Conservation (phyloP, 2,329 filamentous ascomycete species). For the Pyrenophora teres region DNA sequence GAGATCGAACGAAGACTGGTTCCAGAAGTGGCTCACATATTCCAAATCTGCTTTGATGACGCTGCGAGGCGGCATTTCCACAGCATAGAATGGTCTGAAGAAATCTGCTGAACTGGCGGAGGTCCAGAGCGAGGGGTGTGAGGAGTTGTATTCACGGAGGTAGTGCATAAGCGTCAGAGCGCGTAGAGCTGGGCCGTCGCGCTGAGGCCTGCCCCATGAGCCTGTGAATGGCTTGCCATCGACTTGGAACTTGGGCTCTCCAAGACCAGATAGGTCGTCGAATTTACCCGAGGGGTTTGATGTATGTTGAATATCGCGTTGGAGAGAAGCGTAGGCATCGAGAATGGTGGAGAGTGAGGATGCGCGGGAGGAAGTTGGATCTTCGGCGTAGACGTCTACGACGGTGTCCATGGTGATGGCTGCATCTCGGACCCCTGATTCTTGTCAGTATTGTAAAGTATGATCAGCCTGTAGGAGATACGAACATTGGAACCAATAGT, state of each 20-base stretch:
- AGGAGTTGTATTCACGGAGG: slow-evolving; percentile 48
- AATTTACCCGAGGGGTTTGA: slow-evolving; percentile 47
- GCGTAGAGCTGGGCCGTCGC: slow-evolving; percentile 52
- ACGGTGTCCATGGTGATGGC: slow-evolving; percentile 51
- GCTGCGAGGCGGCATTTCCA: slow-evolving; percentile 43
- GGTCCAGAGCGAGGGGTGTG: slow-evolving; percentile 46
- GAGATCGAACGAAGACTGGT: slow-evolving; percentile 49
- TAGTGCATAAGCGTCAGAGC: slow-evolving; percentile 51
- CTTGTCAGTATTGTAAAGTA: not conserved
- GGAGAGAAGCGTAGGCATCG: slow-evolving; percentile 40
- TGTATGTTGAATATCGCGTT: slow-evolving; percentile 47
- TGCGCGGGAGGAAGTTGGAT: slow-evolving; percentile 33
- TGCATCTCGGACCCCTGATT: slow-evolving; percentile 50
- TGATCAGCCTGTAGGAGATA: not conserved
- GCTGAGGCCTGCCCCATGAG: slow-evolving; percentile 52
- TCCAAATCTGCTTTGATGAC: slow-evolving; percentile 54
- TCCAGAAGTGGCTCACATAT: slow-evolving; percentile 51
- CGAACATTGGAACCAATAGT: slow-evolving; percentile 54
- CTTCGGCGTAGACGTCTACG: slow-evolving; percentile 47
- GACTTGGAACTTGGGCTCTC: slow-evolving; percentile 52
- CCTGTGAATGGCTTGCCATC: slow-evolving; percentile 45
- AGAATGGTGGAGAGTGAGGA: slow-evolving; percentile 37
- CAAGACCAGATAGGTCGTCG: slow-evolving; percentile 45
- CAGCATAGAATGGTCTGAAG: slow-evolving; percentile 46
- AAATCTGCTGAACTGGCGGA: slow-evolving; percentile 31